Evolutionary conservation across 2,329 filamentous ascomycete genomes (phyloP), one percentile per base, ranked within the genome.

Genomic region (Botrytis porri): DNA sequence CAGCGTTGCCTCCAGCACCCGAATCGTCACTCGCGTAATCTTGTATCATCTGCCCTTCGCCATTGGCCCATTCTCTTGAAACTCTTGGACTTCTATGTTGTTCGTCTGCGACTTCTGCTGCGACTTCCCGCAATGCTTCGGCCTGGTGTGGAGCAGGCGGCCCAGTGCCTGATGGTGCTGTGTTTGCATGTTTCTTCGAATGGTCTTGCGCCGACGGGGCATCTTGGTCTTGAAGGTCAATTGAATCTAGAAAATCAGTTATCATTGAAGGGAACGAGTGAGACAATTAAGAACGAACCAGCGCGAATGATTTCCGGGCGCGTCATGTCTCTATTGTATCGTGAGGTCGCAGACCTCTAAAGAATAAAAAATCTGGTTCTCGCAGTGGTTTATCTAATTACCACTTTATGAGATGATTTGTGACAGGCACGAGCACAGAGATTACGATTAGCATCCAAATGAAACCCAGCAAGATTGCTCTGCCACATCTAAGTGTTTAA

Each of bases 171-270:
- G 86, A 83, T 73, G 84, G 86, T 74, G 84, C 82, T 76, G 86
- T 83, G 77, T 85, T 84, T 73, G 83, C 81, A 72, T 84, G 85
- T 80, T 88, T 88, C 77, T 85, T 86, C 25, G 87, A 85, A 82
- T 97, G 94, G 81, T 95, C 92, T 84, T 97, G 88, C 57, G 95
- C 93, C 63, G 95, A 96, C 48, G 94, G 94, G 74, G 92, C 86
- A 80, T 91, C 86, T 80, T 90, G 92, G 83, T 94, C 89, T 87
- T 98, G 96, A 70, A 98, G 90, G 84, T 98, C 96, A 84, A 98
- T 92, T 75, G 95, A 97, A 85, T 98, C 95, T 97, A 83, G 73
- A 64, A 74, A 74, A 70, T 60, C 78, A 81, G 69, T 48, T 67
- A 48, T 65, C 64, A 65, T 69, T 12, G 37, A 35, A 63, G 57